Conservation (phyloP, 495 filamentous ascomycete genomes). For the Annulohypoxylon stygium region DNA sequence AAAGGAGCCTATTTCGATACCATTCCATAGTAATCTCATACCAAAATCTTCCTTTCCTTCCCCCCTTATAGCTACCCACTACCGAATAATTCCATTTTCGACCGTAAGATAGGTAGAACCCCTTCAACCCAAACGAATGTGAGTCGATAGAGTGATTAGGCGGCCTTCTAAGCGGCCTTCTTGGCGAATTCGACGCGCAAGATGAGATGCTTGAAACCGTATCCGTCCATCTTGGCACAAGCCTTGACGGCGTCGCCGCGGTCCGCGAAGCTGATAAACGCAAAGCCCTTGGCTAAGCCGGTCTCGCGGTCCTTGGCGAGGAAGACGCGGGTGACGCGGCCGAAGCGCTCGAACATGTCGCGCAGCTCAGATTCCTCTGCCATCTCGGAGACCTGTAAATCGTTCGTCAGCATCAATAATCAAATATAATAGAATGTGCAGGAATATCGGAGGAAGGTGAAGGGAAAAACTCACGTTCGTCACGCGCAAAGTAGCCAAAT, state of each 20-base stretch:
- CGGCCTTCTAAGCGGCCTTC: slow-evolving; percentile 75
- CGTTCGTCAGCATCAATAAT: no score
- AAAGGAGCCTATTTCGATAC: background rate
- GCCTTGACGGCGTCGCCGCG: slow-evolving; percentile 88
- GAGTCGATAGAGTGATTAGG: slow-evolving; percentile 38
- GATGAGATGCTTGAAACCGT: slow-evolving; percentile 91
- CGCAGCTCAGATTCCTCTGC: slow-evolving; percentile 94
- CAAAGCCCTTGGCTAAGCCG: slow-evolving; percentile 94
- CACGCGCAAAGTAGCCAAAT: slow-evolving; percentile 93
- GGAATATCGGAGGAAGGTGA: no score
- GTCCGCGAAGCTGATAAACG: slow-evolving; percentile 96
- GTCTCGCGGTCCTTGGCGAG: slow-evolving; percentile 97
- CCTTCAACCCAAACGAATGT: background rate
- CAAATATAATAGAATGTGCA: no score
- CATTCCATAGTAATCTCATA: background rate
- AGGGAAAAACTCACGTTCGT: slow-evolving; percentile 82
- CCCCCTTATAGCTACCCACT: background rate
- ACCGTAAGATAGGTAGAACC: background rate
- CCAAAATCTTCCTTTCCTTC: background rate
- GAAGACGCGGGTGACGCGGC: slow-evolving; percentile 96
- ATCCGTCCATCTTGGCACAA: slow-evolving; percentile 98
- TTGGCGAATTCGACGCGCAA: slow-evolving; percentile 93
- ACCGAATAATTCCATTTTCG: background rate
- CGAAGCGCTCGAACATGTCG: slow-evolving; percentile 97
- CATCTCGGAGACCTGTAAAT: slow-evolving; percentile 96